phyloP scores from a whole-genome alignment of 768 basidiomycete species.

The Termitomyces heimii region DNA sequence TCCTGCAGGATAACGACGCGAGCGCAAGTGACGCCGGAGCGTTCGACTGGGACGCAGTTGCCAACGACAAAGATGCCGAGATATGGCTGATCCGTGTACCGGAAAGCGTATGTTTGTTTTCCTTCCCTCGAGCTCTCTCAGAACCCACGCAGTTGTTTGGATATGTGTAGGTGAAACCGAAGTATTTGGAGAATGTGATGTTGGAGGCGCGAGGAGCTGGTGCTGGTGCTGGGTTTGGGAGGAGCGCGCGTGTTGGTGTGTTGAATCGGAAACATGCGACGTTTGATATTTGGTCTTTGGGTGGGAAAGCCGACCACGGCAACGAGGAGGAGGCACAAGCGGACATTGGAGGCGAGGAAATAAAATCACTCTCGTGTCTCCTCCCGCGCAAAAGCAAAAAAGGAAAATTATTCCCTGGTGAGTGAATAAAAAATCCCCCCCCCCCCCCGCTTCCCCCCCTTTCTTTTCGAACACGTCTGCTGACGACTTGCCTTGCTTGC shows the following conservation, averaged over 20 bases:
- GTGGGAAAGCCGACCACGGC: conserved; percentile 18
- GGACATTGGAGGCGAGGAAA: conserved; percentile 53
- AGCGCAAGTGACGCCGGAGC: conserved; percentile 45
- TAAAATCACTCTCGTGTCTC: conserved; percentile 54
- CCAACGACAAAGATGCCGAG: conserved; percentile 52
- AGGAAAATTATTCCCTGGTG: conserved; percentile 56
- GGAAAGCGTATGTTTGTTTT: conserved; percentile 44
- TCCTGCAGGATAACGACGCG: conserved; percentile 41
- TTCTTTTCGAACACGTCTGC: too few species aligned
- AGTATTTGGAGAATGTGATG: conserved; percentile 48
- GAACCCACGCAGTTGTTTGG: too few species aligned
- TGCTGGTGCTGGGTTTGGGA: too few species aligned
- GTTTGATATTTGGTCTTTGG: conserved; percentile 66
- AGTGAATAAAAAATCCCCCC: too few species aligned
- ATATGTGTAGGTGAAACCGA: conserved; percentile 51
- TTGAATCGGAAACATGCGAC: conserved; percentile 47
- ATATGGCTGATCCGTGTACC: conserved; percentile 70
- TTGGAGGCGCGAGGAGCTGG: conserved; percentile 27
- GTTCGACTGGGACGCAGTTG: conserved; percentile 67
- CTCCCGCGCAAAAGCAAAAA: conserved; percentile 58
- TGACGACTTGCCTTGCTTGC: too few species aligned
- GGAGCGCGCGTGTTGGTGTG: conserved; percentile 39
- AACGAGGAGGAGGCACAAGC: too few species aligned
- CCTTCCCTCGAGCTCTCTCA: neutral
- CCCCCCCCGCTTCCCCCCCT: too few species aligned